phyloP scores from a whole-genome alignment of 2,329 filamentous ascomycete genomes.

The Alternaria ethzedia region DNA sequence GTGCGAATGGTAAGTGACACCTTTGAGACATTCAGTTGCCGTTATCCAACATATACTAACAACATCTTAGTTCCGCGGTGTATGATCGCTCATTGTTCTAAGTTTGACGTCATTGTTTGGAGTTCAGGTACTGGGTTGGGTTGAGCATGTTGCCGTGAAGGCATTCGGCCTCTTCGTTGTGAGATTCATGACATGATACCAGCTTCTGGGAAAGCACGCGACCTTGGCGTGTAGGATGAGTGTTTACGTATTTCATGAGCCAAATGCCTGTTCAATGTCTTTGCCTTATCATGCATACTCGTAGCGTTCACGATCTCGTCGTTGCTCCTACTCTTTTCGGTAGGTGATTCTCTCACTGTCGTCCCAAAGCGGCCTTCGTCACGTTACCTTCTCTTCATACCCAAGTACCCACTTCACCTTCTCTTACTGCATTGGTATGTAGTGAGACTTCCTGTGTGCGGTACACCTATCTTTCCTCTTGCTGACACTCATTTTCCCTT shows the following conservation, averaged over 20 bases:
- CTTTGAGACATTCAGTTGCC: not conserved
- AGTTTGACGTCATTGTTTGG: not conserved
- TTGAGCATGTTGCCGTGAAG: slow-evolving; percentile 6
- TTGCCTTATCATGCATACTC: not conserved
- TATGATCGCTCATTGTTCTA: slow-evolving; percentile 31
- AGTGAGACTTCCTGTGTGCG: not conserved
- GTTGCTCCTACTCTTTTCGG: not conserved
- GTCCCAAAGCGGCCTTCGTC: not conserved
- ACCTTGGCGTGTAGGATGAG: slow-evolving; percentile 7
- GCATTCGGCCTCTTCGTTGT: not conserved
- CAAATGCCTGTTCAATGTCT: not conserved
- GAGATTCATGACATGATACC: slow-evolving; percentile 27
- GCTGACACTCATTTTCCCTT: not conserved
- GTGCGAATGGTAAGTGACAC: slow-evolving; percentile 48
- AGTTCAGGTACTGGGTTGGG: slow-evolving; percentile 10
- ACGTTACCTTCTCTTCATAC: not conserved
- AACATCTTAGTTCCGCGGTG: slow-evolving; percentile 57
- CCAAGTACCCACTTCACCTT: not conserved
- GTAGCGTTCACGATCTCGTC: not conserved
- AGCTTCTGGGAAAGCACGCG: slow-evolving; percentile 12
- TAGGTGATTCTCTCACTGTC: not conserved
- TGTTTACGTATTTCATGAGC: slow-evolving; percentile 8
- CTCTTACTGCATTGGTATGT: not conserved
- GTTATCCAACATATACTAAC: slow-evolving; percentile 31
- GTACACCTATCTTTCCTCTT: not conserved